Conservation (phyloP, 306 rosid genomes). For the Acacia acuminata region DNA sequence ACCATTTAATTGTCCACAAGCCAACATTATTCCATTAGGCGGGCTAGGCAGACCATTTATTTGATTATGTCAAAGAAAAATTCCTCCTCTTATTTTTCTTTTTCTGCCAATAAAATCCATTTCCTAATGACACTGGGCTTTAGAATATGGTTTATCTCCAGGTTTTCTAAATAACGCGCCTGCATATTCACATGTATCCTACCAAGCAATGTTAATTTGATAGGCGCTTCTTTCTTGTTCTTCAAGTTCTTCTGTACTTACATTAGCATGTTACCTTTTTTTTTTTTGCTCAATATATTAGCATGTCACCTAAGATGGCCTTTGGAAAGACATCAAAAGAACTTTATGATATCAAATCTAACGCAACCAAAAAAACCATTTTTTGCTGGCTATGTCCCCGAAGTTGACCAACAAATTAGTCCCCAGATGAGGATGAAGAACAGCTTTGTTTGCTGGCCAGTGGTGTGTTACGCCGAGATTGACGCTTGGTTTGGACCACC, state of each 20-base stretch:
- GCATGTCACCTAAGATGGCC: background rate
- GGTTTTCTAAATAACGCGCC: background rate
- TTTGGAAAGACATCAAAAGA: background rate
- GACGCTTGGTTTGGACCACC: constrained; percentile 73
- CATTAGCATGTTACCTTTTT: background rate
- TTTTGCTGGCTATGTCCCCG: background rate
- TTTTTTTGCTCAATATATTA: too few species aligned
- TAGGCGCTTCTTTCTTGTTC: background rate
- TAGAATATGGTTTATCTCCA: too few species aligned
- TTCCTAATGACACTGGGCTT: too few species aligned
- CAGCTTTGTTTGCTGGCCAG: constrained; percentile 64
- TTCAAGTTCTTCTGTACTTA: constrained; percentile 14
- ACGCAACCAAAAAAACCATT: background rate
- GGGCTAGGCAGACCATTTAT: too few species aligned
- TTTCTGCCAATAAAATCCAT: too few species aligned
- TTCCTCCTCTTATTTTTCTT: too few species aligned
- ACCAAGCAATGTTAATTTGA: background rate
- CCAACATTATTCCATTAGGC: too few species aligned
- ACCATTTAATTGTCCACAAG: too few species aligned
- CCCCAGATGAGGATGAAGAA: constrained; percentile 45
- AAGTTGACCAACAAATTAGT: background rate
- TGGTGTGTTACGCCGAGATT: constrained; percentile 67
- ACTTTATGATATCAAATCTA: background rate
- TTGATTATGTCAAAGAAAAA: too few species aligned
- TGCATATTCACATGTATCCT: constrained; percentile 2